Base-by-base conservation (phyloP, 208 protist genomes). In the Vickermania spadyakhi region DNA sequence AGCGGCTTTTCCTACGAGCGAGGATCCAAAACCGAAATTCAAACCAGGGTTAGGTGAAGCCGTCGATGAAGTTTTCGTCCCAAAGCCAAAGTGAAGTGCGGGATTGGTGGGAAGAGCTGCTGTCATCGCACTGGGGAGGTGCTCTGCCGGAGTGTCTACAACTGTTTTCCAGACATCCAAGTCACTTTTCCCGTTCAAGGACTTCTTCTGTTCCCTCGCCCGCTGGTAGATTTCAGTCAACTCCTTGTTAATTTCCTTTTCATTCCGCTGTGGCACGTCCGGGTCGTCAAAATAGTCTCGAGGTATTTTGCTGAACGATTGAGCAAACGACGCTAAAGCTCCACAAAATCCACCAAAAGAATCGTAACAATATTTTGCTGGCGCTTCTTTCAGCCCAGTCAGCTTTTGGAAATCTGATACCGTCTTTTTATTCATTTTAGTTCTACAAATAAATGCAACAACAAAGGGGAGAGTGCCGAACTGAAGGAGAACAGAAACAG, bases 291-390 rank as follows among this genome's bases (percentile, higher is more conserved):
- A 94, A 66, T 79, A 81, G 22, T 70, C 64, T 1, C 71, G 53
- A 14, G 79, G 80, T 4, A 94, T 55, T 11, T 55, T 49, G 0
- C 74, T 31, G 52, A 74, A 87, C 31, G 73, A 86, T 59, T 91
- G 84, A 5, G 74, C 84, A 61, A 94, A 94, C 14, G 84, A 88
- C 2, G 80, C 87, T 13, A 94, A 64, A 3, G 82, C 84, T 11
- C 64, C 72, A 5, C 70, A 64, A 54, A 87, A 91, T 58, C 70
- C 77, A 7, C 76, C 80, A 64, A 75, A 80, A 18, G 26, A 31
- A 13, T 81, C 75, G 62, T 86, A 86, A 60, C 79, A 88, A 55
- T 77, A 65, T 56, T 80, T 81, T 11, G 82, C 82, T 18, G 59
- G 58, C 18, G 57, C 62, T 22, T 29, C 54, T 55, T 74, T 87